Percentiles rank a stretch among this genome's conserved stretches.
Evolutionary conservation across 164 flowering plant genomes (phyloP).

Genomic region (Malania oleifera): DNA sequence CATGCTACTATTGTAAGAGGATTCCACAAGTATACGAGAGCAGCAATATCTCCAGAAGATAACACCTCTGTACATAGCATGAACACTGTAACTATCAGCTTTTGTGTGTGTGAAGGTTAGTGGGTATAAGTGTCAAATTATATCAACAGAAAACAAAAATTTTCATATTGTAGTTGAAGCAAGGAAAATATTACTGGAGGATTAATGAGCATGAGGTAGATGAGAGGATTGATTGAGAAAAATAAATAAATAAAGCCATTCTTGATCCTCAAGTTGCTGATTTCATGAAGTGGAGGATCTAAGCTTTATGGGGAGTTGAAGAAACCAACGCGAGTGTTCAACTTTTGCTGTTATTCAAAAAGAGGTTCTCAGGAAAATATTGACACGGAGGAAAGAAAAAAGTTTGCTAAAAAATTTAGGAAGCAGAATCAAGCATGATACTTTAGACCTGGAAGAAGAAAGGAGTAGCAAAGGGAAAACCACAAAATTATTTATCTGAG

Average conservation of each 20-base stretch:
- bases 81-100: background rate
- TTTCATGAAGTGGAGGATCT: background rate
- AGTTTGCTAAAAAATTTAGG: background rate
- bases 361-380: background rate
- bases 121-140: too few relatives aligned
- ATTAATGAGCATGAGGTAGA: too few relatives aligned
- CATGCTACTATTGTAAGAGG: constrained; percentile 72
- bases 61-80: constrained; percentile 34
- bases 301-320: background rate
- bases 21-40: constrained; percentile 80
- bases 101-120: background rate
- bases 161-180: background rate
- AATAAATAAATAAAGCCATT: too few relatives aligned
- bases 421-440: background rate
- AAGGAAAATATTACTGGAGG: background rate
- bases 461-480: background rate
- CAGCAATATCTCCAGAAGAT: constrained; percentile 66
- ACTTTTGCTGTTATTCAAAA: background rate
- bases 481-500: background rate
- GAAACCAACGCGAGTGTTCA: background rate
- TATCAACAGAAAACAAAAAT: too few relatives aligned
- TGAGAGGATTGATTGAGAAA: too few relatives aligned
- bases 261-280: too few relatives aligned
- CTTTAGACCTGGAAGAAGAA: background rate
- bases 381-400: background rate